Percentiles rank a stretch among this genome's conserved stretches.
Conservation (phyloP, 768 basidiomycete genomes). For the Chalciporus chontae region DNA sequence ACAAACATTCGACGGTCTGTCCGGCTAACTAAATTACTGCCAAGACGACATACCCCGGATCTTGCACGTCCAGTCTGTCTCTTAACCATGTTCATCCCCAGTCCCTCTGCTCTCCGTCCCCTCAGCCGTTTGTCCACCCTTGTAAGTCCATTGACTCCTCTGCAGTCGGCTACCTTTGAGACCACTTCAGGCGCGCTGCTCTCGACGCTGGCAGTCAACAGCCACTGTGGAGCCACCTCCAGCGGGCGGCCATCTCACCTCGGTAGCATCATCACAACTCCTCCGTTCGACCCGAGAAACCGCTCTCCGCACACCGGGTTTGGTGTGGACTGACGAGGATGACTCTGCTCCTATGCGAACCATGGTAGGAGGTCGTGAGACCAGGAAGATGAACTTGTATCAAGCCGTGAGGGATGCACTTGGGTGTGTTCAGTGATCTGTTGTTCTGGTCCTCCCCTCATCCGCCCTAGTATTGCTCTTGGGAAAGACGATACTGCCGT, state of each 20-base stretch:
- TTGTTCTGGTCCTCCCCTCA: slow-evolving; percentile 5
- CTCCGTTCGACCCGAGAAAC: slow-evolving; percentile 64
- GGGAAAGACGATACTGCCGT: slow-evolving; percentile 83
- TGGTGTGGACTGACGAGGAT: slow-evolving; percentile 69
- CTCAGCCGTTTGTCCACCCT: slow-evolving; percentile 13
- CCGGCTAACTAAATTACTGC: slow-evolving; percentile 6
- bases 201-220: slow-evolving; percentile 49
- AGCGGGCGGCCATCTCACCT: slow-evolving; percentile 73
- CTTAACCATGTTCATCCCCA: slow-evolving; percentile 22
- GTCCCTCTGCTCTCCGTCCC: slow-evolving; percentile 15
- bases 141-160: slow-evolving; percentile 12
- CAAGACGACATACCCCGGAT: slow-evolving; percentile 18
- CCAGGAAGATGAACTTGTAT: slow-evolving; percentile 93
- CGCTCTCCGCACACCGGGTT: slow-evolving; percentile 67
- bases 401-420: slow-evolving; percentile 91
- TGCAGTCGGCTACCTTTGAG: neutral
- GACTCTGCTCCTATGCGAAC: slow-evolving; percentile 36
- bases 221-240: slow-evolving; percentile 57
- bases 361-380: slow-evolving; percentile 73
- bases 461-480: slow-evolving; percentile 63
- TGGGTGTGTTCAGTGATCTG: slow-evolving; percentile 44
- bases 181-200: slow-evolving; percentile 1
- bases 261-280: slow-evolving; percentile 65
- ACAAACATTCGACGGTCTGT: no score
- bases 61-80: slow-evolving; percentile 18